Base-by-base conservation (phyloP, 1,139 yeast species). In the Lodderomyces metapsilosis region DNA sequence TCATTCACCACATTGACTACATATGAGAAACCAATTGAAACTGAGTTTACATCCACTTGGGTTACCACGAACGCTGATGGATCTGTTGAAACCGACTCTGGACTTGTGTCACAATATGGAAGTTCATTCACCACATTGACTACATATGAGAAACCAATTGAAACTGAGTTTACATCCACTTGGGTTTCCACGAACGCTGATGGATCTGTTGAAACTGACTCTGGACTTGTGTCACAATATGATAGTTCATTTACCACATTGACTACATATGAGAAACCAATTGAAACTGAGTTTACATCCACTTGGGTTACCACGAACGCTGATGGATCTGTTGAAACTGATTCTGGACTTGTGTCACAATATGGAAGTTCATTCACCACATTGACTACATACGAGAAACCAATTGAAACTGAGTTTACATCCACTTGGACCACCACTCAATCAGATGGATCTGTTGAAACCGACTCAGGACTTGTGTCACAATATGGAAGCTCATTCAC, bases 161-260 rank as follows among this genome's bases (percentile, higher is more conserved):
- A 33, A n/a, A 32, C 34, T 23, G 24, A 25, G 15, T 25, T 25
- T 11, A 25, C 30, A 5, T n/a, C 15, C 6, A 25, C 30, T 7
- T 25, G 30, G 30, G 11, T 56, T n/a, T 55, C 57, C 49, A 51
- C 56, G 5, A 48, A 37, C 31, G 47, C 47, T 13, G 49, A 50
- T 39, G 60, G 60, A 11, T 40, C 47, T 18, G 42, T 47, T 32
- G 36, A 42, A 15, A 52, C 57, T 20, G 49, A 39, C 7, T 46
- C 52, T 13, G 56, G 46, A 25, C 49, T 34, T 24, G 51, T 49
- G 6, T 16, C 39, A 15, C 35, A 20, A 31, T n/a, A n/a, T n/a
- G n/a, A n/a, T n/a, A n/a, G n/a, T n/a, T n/a, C n/a, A n/a, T n/a
- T n/a, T n/a, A n/a, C n/a, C n/a, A n/a, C n/a, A n/a, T n/a, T n/a